A percentile compares a stretch with the other conserved stretches of the same genome.
phyloP scores from a whole-genome alignment of 805 yeast genomes.

The Naumovozyma dairenensis region DNA sequence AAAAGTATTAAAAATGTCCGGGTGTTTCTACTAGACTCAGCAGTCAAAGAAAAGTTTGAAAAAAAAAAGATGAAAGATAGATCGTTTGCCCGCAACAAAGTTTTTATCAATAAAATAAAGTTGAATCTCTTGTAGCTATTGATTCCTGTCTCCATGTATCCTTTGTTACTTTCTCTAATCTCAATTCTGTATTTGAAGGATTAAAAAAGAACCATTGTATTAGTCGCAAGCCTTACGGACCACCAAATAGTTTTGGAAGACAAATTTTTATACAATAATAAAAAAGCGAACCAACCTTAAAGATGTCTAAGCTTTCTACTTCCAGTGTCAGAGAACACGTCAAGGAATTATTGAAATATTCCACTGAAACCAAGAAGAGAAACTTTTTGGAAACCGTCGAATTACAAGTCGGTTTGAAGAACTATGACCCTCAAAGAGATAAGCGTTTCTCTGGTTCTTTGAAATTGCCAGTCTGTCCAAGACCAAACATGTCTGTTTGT shows the following conservation, averaged over 20 bases:
- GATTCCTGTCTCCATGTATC: too few species aligned
- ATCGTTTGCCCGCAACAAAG: too few species aligned
- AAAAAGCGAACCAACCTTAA: too few species aligned
- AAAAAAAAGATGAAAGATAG: too few species aligned
- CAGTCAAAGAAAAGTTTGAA: too few species aligned
- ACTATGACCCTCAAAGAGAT: constrained; percentile 99
- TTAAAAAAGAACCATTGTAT: constrained; percentile 5
- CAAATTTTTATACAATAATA: constrained; percentile 23
- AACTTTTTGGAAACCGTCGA: constrained; percentile 99
- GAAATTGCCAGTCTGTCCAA: constrained; percentile 97
- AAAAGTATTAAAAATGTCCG: too few species aligned
- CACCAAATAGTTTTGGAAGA: constrained; percentile 72
- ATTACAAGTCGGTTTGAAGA: constrained; percentile 98
- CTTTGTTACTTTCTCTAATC: too few species aligned
- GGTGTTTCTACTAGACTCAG: too few species aligned
- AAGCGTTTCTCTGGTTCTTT: constrained; percentile 99
- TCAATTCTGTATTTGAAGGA: too few species aligned
- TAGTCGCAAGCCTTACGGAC: constrained; percentile 44
- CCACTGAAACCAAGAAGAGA: constrained; percentile 97
- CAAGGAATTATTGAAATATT: constrained; percentile 78
- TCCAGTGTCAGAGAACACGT: constrained; percentile 96
- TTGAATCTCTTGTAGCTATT: too few species aligned
- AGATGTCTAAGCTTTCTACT: constrained; percentile 82
- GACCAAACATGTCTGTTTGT: constrained; percentile 99
- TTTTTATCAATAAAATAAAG: too few species aligned